Percentiles rank a stretch among this genome's conserved stretches.
Evolutionary conservation across 768 basidiomycete species (phyloP).

Genomic region (Solioccasus polychromus): DNA sequence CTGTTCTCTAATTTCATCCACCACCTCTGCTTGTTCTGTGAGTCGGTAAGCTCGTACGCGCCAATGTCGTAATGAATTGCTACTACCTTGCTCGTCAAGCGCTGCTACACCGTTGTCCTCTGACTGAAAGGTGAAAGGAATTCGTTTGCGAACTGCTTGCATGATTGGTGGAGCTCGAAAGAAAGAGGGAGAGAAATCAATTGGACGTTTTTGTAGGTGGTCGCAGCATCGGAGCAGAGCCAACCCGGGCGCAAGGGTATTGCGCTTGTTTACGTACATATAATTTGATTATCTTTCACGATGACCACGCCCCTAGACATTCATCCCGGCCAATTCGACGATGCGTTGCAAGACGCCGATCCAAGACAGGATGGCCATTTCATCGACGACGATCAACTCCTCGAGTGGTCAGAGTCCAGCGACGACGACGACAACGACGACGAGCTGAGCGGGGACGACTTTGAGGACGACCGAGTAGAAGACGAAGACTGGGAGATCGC

Average conservation of each 20-base stretch:
- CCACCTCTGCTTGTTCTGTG: constrained; percentile 60
- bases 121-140: constrained; percentile 40
- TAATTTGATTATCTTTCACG: too few relatives aligned
- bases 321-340: constrained; percentile 60
- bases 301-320: constrained; percentile 29
- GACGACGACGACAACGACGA: constrained; percentile 21
- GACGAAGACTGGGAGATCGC: constrained; percentile 90
- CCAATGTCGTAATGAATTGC: neutral
- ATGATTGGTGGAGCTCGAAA: constrained; percentile 11
- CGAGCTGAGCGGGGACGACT: constrained; percentile 45
- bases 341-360: constrained; percentile 42
- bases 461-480: constrained; percentile 62
- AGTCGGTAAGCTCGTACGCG: constrained; percentile 3
- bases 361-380: constrained; percentile 35
- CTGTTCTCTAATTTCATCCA: constrained; percentile 45
- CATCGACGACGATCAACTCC: constrained; percentile 40
- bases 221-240: neutral
- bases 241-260: constrained; percentile 18
- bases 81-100: constrained; percentile 54
- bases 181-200: neutral
- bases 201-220: constrained; percentile 7
- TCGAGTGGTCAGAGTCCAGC: constrained; percentile 29
- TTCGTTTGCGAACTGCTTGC: constrained; percentile 41
- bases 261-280: constrained; percentile 18
- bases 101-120: constrained; percentile 34